These are phyloP conservation scores for Nemania sp. DNA, from an alignment of 2,329 filamentous ascomycete genomes.

Conservation along the genomic window DNA sequence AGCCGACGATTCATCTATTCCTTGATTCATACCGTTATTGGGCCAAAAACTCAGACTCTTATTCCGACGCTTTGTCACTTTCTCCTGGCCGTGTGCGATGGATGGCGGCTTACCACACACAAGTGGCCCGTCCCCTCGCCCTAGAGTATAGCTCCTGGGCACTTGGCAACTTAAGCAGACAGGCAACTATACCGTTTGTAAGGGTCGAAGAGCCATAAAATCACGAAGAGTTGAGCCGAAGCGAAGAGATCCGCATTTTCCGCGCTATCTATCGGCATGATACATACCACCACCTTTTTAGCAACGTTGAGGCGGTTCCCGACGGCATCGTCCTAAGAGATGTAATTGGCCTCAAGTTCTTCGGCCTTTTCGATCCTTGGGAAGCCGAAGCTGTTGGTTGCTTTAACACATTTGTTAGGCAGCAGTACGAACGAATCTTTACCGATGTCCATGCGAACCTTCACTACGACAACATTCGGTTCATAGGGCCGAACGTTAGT, in stretches of 20 bases:
- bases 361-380: conserved; percentile 8
- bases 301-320: conserved; percentile 5
- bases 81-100: conserved; percentile 4
- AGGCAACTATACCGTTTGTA: neutral
- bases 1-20: neutral
- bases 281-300: conserved; percentile 24
- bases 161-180: conserved; percentile 8
- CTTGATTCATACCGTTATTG: neutral
- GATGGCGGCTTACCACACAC: conserved; percentile 19
- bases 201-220: neutral
- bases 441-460: neutral
- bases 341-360: neutral
- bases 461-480: neutral
- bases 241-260: conserved; percentile 29
- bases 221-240: conserved; percentile 4
- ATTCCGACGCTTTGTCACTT: neutral
- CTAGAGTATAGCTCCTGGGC: conserved; percentile 15
- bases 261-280: conserved; percentile 30
- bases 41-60: neutral
- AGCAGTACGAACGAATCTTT: neutral
- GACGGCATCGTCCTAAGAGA: neutral
- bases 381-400: conserved; percentile 10
- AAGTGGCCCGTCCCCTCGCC: conserved; percentile 18
- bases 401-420: neutral
- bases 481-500: neutral